Percentiles rank a stretch among this genome's conserved stretches.
phyloP scores from a whole-genome alignment of 1,139 yeast genomes.

The Kurtzmaniella quercitrusa region DNA sequence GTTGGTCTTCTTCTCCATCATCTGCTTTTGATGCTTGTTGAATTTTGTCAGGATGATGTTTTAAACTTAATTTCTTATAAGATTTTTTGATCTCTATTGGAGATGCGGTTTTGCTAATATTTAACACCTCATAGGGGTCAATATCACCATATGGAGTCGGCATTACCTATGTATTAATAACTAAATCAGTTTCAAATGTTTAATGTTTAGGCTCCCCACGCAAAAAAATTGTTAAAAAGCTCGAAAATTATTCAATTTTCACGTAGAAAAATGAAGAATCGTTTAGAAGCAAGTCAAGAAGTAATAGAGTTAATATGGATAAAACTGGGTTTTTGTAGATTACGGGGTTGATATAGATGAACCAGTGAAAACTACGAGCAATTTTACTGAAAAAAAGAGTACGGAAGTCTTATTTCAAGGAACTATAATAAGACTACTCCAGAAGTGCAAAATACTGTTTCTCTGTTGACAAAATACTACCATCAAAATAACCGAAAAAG shows the following conservation, averaged over 20 bases:
- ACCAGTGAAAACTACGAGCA: too few relatives aligned
- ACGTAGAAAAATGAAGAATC: too few relatives aligned
- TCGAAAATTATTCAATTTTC: neutral
- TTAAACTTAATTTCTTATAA: constrained; percentile 66
- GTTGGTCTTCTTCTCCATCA: constrained; percentile 8
- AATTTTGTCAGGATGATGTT: constrained; percentile 76
- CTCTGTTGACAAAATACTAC: too few relatives aligned
- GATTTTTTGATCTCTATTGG: constrained; percentile 63
- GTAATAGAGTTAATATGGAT: too few relatives aligned
- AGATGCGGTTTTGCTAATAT: constrained; percentile 35
- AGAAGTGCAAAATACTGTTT: too few relatives aligned
- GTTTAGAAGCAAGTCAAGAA: neutral
- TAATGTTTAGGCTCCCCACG: neutral
- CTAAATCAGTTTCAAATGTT: neutral
- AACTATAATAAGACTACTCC: too few relatives aligned
- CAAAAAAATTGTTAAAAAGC: neutral
- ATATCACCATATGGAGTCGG: constrained; percentile 49
- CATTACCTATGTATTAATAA: constrained; percentile 14
- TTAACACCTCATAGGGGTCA: constrained; percentile 65
- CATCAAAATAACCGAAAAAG: too few relatives aligned
- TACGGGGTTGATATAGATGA: too few relatives aligned
- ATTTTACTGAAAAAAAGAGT: too few relatives aligned
- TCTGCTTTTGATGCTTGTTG: constrained; percentile 33
- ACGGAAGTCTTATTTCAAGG: too few relatives aligned
- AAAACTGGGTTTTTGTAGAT: too few relatives aligned